Evolutionary conservation across 1,139 yeast species (phyloP).

Genomic region (Kurtzmaniella quercitrusa): DNA sequence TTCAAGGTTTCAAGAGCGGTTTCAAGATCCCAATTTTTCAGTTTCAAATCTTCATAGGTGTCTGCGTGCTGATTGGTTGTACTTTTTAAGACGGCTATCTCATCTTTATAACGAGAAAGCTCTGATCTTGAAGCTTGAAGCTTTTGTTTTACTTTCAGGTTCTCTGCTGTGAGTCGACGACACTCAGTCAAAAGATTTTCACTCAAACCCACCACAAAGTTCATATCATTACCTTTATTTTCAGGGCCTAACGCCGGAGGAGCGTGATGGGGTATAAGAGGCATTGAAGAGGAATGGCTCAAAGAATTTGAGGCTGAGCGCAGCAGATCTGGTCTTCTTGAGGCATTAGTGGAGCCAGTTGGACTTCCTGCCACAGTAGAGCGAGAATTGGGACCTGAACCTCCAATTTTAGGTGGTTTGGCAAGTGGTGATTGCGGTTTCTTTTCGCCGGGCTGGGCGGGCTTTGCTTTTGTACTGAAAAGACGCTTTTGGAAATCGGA

Average conservation of each 20-base stretch:
- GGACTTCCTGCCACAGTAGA: neutral
- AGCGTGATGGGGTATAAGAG: constrained; percentile 18
- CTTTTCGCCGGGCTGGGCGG: constrained; percentile 14
- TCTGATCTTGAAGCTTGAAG: constrained; percentile 43
- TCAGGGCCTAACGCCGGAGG: constrained; percentile 41
- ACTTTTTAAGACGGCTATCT: constrained; percentile 29
- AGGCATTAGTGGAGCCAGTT: neutral
- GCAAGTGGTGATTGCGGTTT: neutral
- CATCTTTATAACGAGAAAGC: constrained; percentile 31
- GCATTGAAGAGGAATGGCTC: constrained; percentile 10
- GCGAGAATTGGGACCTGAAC: neutral
- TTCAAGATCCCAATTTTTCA: constrained; percentile 78
- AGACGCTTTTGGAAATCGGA: constrained; percentile 57
- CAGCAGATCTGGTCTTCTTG: constrained; percentile 6
- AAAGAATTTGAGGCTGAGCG: constrained; percentile 3
- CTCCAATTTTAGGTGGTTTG: neutral
- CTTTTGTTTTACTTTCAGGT: constrained; percentile 45
- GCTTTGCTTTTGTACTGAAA: constrained; percentile 28
- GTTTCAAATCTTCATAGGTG: constrained; percentile 51
- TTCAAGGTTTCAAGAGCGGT: constrained; percentile 48
- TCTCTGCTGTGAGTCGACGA: constrained; percentile 70
- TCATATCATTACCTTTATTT: constrained; percentile 59
- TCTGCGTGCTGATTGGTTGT: constrained; percentile 28
- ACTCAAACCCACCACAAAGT: constrained; percentile 79
- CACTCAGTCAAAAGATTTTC: constrained; percentile 78